These are phyloP conservation scores for Candida boidinii DNA, from an alignment of 805 yeast species.

Conservation along the genomic window DNA sequence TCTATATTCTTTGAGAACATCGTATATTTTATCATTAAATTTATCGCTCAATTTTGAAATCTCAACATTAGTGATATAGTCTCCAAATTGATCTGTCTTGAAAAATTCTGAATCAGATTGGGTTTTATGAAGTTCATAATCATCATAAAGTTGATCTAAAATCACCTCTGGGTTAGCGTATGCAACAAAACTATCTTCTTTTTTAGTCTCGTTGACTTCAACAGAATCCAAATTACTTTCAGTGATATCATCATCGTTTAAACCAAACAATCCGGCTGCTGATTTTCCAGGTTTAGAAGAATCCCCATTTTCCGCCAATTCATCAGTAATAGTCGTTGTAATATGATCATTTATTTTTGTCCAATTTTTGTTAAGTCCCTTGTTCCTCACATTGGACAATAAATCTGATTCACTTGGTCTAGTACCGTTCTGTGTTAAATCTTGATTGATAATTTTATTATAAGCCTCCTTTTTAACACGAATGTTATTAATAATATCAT, in stretches of 20 bases:
- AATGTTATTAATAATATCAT: slow-evolving; percentile 28
- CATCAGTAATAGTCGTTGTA: slow-evolving; percentile 10
- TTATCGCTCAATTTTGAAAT: slow-evolving; percentile 11
- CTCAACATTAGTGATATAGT: slow-evolving; percentile 7
- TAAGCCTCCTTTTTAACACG: slow-evolving; percentile 29
- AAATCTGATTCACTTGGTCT: slow-evolving; percentile 14
- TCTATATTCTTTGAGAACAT: slow-evolving; percentile 6
- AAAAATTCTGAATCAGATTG: slow-evolving; percentile 11
- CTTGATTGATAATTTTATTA: slow-evolving; percentile 22
- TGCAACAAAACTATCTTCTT: slow-evolving; percentile 5
- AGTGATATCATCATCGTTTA: slow-evolving; percentile 30
- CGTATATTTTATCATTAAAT: slow-evolving; percentile 8
- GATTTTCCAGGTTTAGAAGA: slow-evolving; percentile 14
- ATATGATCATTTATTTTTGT: slow-evolving; percentile 29
- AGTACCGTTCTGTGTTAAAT: slow-evolving; percentile 4
- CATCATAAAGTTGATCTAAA: slow-evolving; percentile 4
- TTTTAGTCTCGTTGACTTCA: slow-evolving; percentile 7
- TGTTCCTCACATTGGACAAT: slow-evolving; percentile 14
- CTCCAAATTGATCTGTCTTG: slow-evolving; percentile 15
- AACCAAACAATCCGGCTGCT: slow-evolving; percentile 24
- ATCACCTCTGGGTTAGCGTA: slow-evolving; percentile 10
- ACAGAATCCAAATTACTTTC: slow-evolving; percentile 32
- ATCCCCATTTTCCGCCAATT: slow-evolving; percentile 3
- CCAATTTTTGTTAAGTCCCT: slow-evolving; percentile 31
- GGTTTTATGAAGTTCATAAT: too few relatives aligned